Base-by-base conservation (phyloP, 768 basidiomycete genomes). In the Collybia sp. region DNA sequence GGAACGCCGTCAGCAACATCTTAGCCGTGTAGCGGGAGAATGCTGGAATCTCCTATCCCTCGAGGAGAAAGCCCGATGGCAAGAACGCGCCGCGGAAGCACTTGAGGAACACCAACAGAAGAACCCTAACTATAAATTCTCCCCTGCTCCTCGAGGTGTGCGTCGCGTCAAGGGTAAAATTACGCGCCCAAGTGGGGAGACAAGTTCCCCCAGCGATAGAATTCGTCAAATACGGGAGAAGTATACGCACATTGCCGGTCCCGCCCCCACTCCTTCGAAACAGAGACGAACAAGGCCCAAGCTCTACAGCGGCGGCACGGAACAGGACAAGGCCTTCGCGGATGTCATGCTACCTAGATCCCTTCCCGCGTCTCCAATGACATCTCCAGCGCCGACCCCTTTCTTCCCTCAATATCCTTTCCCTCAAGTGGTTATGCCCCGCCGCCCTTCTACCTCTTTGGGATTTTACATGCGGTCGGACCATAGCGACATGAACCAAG, bases 1-100 rank as follows among this genome's bases (percentile, higher is more conserved):
- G 42, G 85, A 86, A 65, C 73, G 69, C 49, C 80, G 85, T 42
- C 88, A 92, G 59, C 82, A 87, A 59, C 75, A 80, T 45, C 77
- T 92, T 47, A 85, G 82, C 47, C 74, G 80, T 45, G 75, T 88
- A 43, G 85, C 82, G 2, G 88, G 83, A 3, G 60, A 77, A 30
- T 71, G 75, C 52, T 93, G 90, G 90, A 76, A 77, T 40, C 59
- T 74, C 44, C 63, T 88, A 30, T 54, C 65, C 9, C 58, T 62
- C 0, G 70, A 66, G 17, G 73, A 79, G 54, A 77, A 73, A 43
- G 63, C 58, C 5, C 64, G 60, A 15, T 86, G 75, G 71, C 62
- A 65, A 44, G 57, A 55, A 12, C 55, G 66, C 55, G 84, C 85
- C 2, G 70, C 67, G 12, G 58, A 71, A 43, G 76, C 65, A 19